These are phyloP conservation scores for Zanthoxylum bungeanum DNA, from an alignment of 345 rosid species.

Conservation along the genomic window DNA sequence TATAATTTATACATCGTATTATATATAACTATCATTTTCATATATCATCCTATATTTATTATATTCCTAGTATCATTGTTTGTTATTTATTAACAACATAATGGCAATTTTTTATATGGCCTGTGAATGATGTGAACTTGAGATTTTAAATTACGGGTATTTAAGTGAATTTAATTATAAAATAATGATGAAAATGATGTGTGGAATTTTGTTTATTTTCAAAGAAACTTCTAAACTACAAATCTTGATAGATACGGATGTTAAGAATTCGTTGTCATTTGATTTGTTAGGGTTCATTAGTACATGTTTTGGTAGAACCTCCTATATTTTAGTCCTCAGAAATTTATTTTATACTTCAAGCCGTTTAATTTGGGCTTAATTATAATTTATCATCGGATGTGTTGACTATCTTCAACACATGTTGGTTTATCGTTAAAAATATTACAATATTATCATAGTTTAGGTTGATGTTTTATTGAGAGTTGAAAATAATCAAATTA, in stretches of 20 bases:
- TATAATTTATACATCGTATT: not conserved
- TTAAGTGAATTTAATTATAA: not conserved
- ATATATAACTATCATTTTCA: not conserved
- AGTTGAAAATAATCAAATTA: too few species aligned
- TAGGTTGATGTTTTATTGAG: too few species aligned
- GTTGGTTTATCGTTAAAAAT: not conserved
- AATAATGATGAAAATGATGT: not conserved
- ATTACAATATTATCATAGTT: too few species aligned
- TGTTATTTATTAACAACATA: not conserved
- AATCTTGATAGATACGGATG: not conserved
- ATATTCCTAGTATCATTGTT: not conserved
- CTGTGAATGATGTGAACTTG: not conserved
- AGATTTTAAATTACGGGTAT: not conserved
- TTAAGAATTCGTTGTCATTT: constrained; percentile 5
- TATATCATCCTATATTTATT: not conserved
- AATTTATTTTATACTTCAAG: not conserved
- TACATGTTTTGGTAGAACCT: not conserved
- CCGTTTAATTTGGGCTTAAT: too few species aligned
- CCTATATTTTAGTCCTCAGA: too few species aligned
- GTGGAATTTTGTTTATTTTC: not conserved
- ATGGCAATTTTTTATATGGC: not conserved
- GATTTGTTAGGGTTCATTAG: not conserved
- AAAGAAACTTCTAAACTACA: constrained; percentile 2
- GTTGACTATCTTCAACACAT: too few species aligned
- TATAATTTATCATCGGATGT: too few species aligned